phyloP scores from a whole-genome alignment of 2,329 filamentous ascomycete species.

The Scedosporium dehoogii region DNA sequence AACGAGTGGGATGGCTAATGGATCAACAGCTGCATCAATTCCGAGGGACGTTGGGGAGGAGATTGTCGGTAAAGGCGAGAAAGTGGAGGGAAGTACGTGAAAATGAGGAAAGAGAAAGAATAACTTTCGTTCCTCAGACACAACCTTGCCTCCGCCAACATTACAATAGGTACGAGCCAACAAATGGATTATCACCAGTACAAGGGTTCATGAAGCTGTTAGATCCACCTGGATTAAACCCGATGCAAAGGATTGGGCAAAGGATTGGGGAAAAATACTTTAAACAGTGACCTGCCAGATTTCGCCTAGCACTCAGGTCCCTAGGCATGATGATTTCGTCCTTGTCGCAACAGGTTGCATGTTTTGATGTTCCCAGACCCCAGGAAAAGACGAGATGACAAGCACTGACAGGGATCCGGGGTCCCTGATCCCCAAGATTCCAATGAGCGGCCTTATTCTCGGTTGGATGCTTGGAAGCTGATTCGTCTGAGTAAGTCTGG shows the following conservation, averaged over 20 bases:
- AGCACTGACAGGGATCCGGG: background rate
- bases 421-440: background rate
- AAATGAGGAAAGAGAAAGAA: background rate
- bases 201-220: background rate
- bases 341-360: background rate
- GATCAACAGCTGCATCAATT: too few relatives aligned
- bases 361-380: background rate
- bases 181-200: background rate
- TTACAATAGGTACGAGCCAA: background rate
- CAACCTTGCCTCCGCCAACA: too few relatives aligned
- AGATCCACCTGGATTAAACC: background rate
- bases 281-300: background rate
- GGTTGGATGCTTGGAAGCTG: background rate
- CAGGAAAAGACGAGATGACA: too few relatives aligned
- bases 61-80: background rate
- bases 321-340: background rate
- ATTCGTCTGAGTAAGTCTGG: background rate
- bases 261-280: background rate
- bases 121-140: background rate
- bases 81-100: background rate
- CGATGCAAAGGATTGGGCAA: background rate
- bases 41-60: too few relatives aligned
- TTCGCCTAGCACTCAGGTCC: background rate
- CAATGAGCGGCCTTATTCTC: background rate
- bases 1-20: background rate